Evolutionary conservation across 805 yeast species (phyloP).

Genomic region (Huiozyma sinensis): DNA sequence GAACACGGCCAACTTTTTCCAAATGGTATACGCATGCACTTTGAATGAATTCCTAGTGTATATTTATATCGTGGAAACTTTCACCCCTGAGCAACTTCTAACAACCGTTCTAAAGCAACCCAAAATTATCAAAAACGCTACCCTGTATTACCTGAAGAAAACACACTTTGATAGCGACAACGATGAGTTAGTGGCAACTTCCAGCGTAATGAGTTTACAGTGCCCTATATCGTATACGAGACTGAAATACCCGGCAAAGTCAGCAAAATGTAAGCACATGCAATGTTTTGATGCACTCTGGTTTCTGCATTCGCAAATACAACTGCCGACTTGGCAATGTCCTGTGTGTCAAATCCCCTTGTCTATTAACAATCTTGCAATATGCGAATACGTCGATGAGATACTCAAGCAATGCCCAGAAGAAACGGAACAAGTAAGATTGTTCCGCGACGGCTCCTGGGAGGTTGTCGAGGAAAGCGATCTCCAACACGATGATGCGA

Average conservation of each 20-base stretch:
- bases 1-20: slow-evolving; percentile 33
- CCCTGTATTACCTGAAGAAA: slow-evolving; percentile 36
- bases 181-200: slow-evolving; percentile 60
- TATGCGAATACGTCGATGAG: slow-evolving; percentile 66
- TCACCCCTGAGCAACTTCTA: slow-evolving; percentile 34
- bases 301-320: slow-evolving; percentile 63
- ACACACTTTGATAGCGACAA: slow-evolving; percentile 39
- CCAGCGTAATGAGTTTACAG: slow-evolving; percentile 53
- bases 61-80: slow-evolving; percentile 47
- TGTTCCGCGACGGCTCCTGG: slow-evolving; percentile 76
- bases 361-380: slow-evolving; percentile 45
- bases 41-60: slow-evolving; percentile 38
- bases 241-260: slow-evolving; percentile 61
- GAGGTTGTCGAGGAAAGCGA: slow-evolving; percentile 20
- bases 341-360: slow-evolving; percentile 62
- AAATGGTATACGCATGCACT: slow-evolving; percentile 46
- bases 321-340: slow-evolving; percentile 78
- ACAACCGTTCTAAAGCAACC: slow-evolving; percentile 18
- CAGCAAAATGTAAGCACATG: slow-evolving; percentile 66
- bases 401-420: slow-evolving; percentile 44
- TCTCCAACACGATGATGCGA: neutral
- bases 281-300: slow-evolving; percentile 82
- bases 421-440: slow-evolving; percentile 52
- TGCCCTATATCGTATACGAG: slow-evolving; percentile 72
- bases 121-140: slow-evolving; percentile 42